Percentiles rank a stretch among this genome's conserved stretches.
phyloP scores from a whole-genome alignment of 768 basidiomycete species.

The Mycena pura region DNA sequence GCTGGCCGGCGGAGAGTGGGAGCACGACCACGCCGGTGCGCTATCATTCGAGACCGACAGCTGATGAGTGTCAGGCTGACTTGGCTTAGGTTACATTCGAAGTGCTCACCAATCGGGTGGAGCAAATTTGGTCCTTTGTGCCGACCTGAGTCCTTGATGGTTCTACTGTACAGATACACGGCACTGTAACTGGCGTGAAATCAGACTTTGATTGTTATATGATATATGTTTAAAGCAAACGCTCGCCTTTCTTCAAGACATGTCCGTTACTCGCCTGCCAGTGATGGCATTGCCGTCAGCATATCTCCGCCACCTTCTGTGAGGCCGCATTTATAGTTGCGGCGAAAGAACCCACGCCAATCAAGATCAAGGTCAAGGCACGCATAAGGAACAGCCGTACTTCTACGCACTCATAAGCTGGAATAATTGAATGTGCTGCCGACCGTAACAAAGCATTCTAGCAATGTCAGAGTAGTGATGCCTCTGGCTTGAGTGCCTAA shows the following conservation, averaged over 20 bases:
- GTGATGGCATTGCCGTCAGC: background rate
- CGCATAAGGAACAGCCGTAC: background rate
- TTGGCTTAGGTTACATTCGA: conserved; percentile 7
- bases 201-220: too few species aligned
- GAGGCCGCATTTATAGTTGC: background rate
- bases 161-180: too few species aligned
- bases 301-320: background rate
- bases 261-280: too few species aligned
- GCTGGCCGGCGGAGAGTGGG: conserved; percentile 1
- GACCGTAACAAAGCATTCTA: background rate
- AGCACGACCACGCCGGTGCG: conserved; percentile 14
- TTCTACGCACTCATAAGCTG: background rate
- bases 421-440: background rate
- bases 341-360: background rate
- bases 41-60: background rate
- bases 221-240: too few species aligned
- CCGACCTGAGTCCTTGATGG: too few species aligned
- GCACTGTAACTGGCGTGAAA: too few species aligned
- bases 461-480: too few species aligned
- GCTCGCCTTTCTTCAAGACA: background rate
- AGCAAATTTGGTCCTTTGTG: conserved; percentile 3
- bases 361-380: background rate
- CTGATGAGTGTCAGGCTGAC: conserved; percentile 4
- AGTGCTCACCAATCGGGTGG: background rate
- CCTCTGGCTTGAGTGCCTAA: too few species aligned